Conservation (phyloP, 306 rosid species). For the Alnus glutinosa region DNA sequence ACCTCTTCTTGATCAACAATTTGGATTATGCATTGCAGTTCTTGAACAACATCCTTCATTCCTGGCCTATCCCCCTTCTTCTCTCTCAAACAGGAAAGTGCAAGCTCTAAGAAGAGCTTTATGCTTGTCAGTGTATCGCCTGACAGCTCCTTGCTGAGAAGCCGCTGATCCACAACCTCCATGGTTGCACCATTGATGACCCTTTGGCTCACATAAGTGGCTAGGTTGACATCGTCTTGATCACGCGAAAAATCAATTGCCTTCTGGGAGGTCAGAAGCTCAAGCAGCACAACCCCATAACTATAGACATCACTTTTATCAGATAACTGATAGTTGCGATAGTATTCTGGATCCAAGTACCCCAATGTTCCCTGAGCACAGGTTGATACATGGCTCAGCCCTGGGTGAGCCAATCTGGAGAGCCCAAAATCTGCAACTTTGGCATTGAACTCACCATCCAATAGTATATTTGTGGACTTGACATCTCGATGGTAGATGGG, state of each 20-base stretch:
- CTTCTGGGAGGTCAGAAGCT: slow-evolving; percentile 81
- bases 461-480: slow-evolving; percentile 86
- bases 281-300: slow-evolving; percentile 86
- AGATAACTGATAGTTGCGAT: slow-evolving; percentile 74
- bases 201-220: slow-evolving; percentile 58
- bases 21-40: slow-evolving; percentile 58
- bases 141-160: slow-evolving; percentile 38
- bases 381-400: slow-evolving; percentile 88
- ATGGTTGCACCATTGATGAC: slow-evolving; percentile 47
- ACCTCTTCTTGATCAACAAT: slow-evolving; percentile 38
- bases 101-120: slow-evolving; percentile 66
- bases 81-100: slow-evolving; percentile 75
- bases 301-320: slow-evolving; percentile 98
- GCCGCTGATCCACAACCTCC: slow-evolving; percentile 64
- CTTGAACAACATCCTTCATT: slow-evolving; percentile 75
- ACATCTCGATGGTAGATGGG: slow-evolving; percentile 97
- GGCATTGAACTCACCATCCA: slow-evolving; percentile 64
- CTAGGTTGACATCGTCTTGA: slow-evolving; percentile 72
- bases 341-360: slow-evolving; percentile 93
- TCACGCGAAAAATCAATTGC: slow-evolving; percentile 80
- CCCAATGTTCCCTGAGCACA: slow-evolving; percentile 99
- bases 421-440: slow-evolving; percentile 94
- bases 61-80: slow-evolving; percentile 83
- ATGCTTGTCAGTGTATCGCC: slow-evolving; percentile 45
- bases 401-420: slow-evolving; percentile 86